Evolutionary conservation across 768 basidiomycete genomes (phyloP).

Genomic region (Galerina sulciceps): DNA sequence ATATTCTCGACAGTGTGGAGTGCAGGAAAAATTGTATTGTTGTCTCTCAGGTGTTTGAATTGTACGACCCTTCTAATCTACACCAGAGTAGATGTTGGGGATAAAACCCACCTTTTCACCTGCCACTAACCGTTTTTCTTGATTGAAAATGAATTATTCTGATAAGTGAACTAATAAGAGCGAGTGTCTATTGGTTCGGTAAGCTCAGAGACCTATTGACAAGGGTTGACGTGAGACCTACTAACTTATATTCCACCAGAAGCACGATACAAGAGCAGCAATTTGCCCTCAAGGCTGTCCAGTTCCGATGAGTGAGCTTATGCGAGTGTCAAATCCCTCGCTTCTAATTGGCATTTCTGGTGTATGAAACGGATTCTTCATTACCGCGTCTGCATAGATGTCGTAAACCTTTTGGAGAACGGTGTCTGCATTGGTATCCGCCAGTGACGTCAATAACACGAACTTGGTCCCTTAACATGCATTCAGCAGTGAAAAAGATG

Average conservation of each 20-base stretch:
- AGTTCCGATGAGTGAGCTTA: slow-evolving; percentile 61
- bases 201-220: too few relatives aligned
- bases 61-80: too few relatives aligned
- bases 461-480: slow-evolving; percentile 84
- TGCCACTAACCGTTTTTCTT: too few relatives aligned
- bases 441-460: slow-evolving; percentile 84
- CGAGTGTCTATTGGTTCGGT: too few relatives aligned
- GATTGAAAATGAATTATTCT: too few relatives aligned
- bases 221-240: not conserved
- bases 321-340: slow-evolving; percentile 82
- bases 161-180: too few relatives aligned
- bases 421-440: slow-evolving; percentile 69
- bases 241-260: too few relatives aligned
- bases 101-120: too few relatives aligned
- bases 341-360: slow-evolving; percentile 99
- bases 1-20: not conserved
- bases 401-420: slow-evolving; percentile 90
- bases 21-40: too few relatives aligned
- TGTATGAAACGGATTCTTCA: slow-evolving; percentile 99
- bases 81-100: too few relatives aligned
- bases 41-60: too few relatives aligned
- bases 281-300: slow-evolving; percentile 31
- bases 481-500: not conserved
- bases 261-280: not conserved
- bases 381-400: slow-evolving; percentile 90